Evolutionary conservation across 352 stramenopile genomes (phyloP).

Genomic region (Pythium rhizo-oryzae): DNA sequence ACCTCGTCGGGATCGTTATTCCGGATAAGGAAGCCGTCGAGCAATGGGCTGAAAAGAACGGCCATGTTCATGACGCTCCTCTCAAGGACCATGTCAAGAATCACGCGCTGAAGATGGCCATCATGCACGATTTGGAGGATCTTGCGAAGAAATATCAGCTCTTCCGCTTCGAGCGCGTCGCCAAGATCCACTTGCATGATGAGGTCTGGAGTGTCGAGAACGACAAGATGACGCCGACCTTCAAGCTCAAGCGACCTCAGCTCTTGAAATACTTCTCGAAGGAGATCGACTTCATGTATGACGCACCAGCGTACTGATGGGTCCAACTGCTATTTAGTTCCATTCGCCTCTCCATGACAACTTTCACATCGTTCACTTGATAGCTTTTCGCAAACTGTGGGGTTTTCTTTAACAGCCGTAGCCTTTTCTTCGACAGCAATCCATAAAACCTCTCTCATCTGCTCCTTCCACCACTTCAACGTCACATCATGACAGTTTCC

Average conservation of each 20-base stretch:
- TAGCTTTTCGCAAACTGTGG: too few relatives aligned
- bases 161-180: slow-evolving; percentile 92
- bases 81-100: slow-evolving; percentile 36
- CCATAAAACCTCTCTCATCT: too few relatives aligned
- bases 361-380: too few relatives aligned
- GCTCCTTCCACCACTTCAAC: too few relatives aligned
- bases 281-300: slow-evolving; percentile 86
- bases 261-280: slow-evolving; percentile 84
- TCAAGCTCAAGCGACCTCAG: slow-evolving; percentile 95
- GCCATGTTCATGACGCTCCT: slow-evolving; percentile 25
- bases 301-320: slow-evolving; percentile 11
- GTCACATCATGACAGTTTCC: too few relatives aligned
- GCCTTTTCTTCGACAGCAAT: too few relatives aligned
- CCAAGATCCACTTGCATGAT: slow-evolving; percentile 84
- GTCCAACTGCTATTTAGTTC: too few relatives aligned
- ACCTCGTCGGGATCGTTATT: slow-evolving; percentile 93
- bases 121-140: slow-evolving; percentile 77
- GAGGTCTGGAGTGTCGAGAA: slow-evolving; percentile 92
- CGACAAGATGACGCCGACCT: slow-evolving; percentile 93
- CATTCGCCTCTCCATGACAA: too few relatives aligned
- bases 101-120: slow-evolving; percentile 46
- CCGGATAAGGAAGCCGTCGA: slow-evolving; percentile 91
- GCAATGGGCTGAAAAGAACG: slow-evolving; percentile 71
- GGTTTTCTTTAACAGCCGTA: too few relatives aligned
- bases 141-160: slow-evolving; percentile 68